Percentiles rank a stretch among this genome's conserved stretches.
These are phyloP conservation scores for Rubroboletus pulcherrimus DNA, from an alignment of 768 basidiomycete species.

Conservation along the genomic window DNA sequence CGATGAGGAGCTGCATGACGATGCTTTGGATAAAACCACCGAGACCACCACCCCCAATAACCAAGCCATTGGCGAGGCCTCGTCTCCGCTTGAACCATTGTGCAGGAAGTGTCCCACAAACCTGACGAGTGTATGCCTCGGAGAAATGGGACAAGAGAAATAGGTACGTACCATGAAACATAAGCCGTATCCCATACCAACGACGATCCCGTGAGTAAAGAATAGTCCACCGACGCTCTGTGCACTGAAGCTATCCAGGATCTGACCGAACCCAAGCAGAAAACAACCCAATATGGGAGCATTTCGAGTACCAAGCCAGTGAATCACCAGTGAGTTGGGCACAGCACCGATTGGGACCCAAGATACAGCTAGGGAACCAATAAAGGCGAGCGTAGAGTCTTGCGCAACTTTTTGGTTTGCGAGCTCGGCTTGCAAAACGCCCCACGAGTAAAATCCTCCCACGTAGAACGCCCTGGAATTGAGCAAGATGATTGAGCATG, in stretches of 20 bases:
- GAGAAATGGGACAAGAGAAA: neutral
- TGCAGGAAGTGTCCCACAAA: constrained; percentile 32
- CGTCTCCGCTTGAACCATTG: constrained; percentile 34
- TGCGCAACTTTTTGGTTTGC: constrained; percentile 23
- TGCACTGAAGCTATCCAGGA: constrained; percentile 25
- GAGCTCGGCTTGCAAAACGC: constrained; percentile 29
- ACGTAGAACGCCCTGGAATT: constrained; percentile 24
- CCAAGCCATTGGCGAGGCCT: constrained; percentile 34
- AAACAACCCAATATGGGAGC: constrained; percentile 27
- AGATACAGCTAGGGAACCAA: constrained; percentile 30
- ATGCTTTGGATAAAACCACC: constrained; percentile 32
- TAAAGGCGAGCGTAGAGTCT: constrained; percentile 28
- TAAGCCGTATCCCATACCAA: constrained; percentile 28
- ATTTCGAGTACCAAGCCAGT: constrained; percentile 27
- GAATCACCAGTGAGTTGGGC: constrained; percentile 30
- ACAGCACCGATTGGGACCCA: constrained; percentile 29
- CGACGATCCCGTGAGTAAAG: constrained; percentile 29
- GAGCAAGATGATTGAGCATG: neutral
- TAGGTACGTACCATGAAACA: constrained; percentile 21
- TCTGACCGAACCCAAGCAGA: constrained; percentile 27
- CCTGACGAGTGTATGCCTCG: constrained; percentile 5
- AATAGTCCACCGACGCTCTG: constrained; percentile 23
- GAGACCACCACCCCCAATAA: constrained; percentile 31
- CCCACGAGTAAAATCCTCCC: constrained; percentile 30
- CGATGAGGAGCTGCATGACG: constrained; percentile 25